Evolutionary conservation across 2,329 filamentous ascomycete genomes (phyloP), one percentile per base, ranked within the genome.

Genomic region (Trichoderma sp.): DNA sequence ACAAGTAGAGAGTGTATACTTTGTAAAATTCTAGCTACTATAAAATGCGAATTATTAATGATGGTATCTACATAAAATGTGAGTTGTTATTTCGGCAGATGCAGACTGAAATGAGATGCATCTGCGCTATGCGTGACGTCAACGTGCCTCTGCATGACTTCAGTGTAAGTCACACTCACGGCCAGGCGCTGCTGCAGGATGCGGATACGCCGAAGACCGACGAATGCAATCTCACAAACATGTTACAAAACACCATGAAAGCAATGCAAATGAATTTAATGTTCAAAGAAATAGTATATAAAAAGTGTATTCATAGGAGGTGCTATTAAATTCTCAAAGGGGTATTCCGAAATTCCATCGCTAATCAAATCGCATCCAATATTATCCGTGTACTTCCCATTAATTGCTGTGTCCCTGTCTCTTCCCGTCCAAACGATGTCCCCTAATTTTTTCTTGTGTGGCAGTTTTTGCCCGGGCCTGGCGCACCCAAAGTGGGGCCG

Each of bases 321-420:
- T n/a, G 13, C 52, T 65, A 33, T 66, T 27, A 66, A 57, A 27
- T 31, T 11, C 29, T 31, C 33, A 58, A 31, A 5, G 63, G 63
- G 63, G 62, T 65, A 65, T 65, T 66, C 40, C 40, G 11, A 62
- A 43, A 33, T 49, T 61, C 58, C 59, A 62, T 62, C 59, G 59
- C 59, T 62, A 33, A 27, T 43, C 29, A 57, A 57, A 31, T 43
- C 40, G 40, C 53, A 29, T 35, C 33, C 33, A 35, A 35, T 35
- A 58, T 33, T 35, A 58, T 24, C 53, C 63, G 53, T 37, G 37
- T 14, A 13, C 24, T 27, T 3, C 33, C 33, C 33, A 35, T 35
- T 35, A 35, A 27, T 66, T 43, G 29, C 33, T 57, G 37, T 21
- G 24, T 60, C 57, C 57, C 35, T 29, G 21, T 24, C 14, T 16